phyloP scores from a whole-genome alignment of 2,329 filamentous ascomycete species.

The Chalaropsis thielavioides region DNA sequence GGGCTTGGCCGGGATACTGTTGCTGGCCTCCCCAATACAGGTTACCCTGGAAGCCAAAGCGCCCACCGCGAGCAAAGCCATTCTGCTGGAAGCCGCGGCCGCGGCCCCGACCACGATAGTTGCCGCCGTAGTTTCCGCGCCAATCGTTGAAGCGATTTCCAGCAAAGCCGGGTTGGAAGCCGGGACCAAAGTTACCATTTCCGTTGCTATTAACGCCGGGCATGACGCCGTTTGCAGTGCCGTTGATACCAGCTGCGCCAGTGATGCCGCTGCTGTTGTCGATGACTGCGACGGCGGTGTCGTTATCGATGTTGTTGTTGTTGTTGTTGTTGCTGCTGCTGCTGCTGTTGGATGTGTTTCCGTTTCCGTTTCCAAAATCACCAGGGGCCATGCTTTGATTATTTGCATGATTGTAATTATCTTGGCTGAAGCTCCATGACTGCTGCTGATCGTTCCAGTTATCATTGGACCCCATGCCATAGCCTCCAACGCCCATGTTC shows the following conservation, averaged over 20 bases:
- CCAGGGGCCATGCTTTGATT: constrained; percentile 64
- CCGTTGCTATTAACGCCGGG: background rate
- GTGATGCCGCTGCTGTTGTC: constrained; percentile 24
- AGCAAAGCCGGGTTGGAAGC: constrained; percentile 9
- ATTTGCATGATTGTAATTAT: constrained; percentile 82
- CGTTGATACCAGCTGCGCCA: constrained; percentile 8
- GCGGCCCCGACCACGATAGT: constrained; percentile 15
- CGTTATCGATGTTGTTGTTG: constrained; percentile 26
- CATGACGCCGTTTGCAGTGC: background rate
- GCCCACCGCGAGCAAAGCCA: constrained; percentile 18
- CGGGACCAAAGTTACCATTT: constrained; percentile 8
- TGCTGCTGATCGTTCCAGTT: constrained; percentile 63
- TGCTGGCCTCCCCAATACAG: constrained; percentile 19
- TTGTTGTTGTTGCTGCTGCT: constrained; percentile 37
- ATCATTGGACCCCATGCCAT: constrained; percentile 56
- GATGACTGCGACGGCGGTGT: constrained; percentile 1
- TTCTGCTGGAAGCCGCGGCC: constrained; percentile 15
- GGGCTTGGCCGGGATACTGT: constrained; percentile 22
- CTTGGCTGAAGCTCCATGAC: constrained; percentile 70
- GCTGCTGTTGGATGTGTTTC: constrained; percentile 39
- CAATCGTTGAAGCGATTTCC: constrained; percentile 17
- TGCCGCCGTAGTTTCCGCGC: constrained; percentile 12
- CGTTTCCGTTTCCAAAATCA: constrained; percentile 55
- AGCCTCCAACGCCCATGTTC: constrained; percentile 51
- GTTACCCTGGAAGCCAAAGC: constrained; percentile 22